Base-by-base conservation (phyloP, 2,329 filamentous ascomycete species). In the Sclerotinia borealis region DNA sequence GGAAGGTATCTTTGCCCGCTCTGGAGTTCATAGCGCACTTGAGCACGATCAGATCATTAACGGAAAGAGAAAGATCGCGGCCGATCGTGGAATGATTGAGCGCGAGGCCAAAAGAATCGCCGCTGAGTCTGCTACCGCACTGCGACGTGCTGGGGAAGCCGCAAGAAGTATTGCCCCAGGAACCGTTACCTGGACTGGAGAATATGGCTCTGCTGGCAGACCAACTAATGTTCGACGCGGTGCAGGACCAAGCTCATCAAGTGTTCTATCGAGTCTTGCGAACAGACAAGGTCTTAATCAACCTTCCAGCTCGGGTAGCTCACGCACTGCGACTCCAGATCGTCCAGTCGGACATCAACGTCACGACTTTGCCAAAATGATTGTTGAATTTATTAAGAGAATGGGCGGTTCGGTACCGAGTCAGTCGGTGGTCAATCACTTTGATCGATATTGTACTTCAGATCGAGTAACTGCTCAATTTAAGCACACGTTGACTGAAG, bases 31-130 rank as follows among this genome's bases (percentile, higher is more conserved):
- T 71, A 92, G 90, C n/a, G 91, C 93, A 0, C 85, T 97, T 50
- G 91, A 97, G 71, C 95, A 99, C 73, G 95, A 98, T 68, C 85
- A 92, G 60, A 96, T 98, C 71, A 85, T 98, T 70, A 90, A 88
- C 68, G 89, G 89, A 45, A 89, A 86, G 69, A 85, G 85, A 59
- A 86, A 86, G 62, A 79, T 91, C 22, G 83, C 86, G 66, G 90
- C 92, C 0, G 91, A 96, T 71, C 86, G 87, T 5, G 84, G 84
- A 29, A 88, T 96, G 68, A 86, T 97, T 54, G 88, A 91, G 68
- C 84, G 86, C 11, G 92, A 97, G 76, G 93, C 93, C 0, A 88
- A 89, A 71, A 84, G 86, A 43, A 85, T 96, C 3, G 93, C 92
- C 3, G 85, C 88, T 0, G 81, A 90, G 71, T 93, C 93, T 1